Evolutionary conservation across 306 rosid genomes (phyloP), one percentile per base, ranked within the genome.

Genomic region (Fragaria vesca): DNA sequence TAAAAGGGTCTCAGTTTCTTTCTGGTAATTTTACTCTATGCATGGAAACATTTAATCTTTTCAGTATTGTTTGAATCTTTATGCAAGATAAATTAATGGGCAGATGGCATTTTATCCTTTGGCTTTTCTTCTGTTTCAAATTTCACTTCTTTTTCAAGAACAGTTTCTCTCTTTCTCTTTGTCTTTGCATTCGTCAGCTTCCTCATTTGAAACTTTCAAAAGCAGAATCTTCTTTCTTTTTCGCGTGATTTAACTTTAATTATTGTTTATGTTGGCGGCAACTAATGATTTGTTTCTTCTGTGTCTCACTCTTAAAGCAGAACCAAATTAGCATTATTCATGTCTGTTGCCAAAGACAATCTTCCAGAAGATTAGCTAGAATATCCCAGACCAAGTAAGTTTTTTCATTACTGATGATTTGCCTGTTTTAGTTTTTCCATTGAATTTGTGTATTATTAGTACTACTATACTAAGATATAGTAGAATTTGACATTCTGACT

Each of bases 261-360:
- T 78, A 6, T 63, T 48, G 28, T 71, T 70, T 69, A 20, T 36
- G 78, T 82, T 63, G 52, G 77, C 77, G 62, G 82, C 66, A 80
- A 77, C 88, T 90, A 72, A 84, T 86, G 77, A 79, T 79, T 77
- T 85, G 74, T 78, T 80, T 83, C 71, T 80, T 47, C 38, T 61
- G 52, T 69, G 62, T 82, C 84, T 79, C 81, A 50, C 65, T 66
- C 78, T 42, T 28, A 65, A 60, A 72, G 62, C 88, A 73, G 79
- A 82, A 85, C 79, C 83, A 72, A 79, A 46, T 73, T 62, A 71
- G 85, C 78, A 42, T 79, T 67, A 69, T 77, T 84, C 80, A 88
- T 85, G 87, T 84, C 94, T 28, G 13, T 42, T 74, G 47, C 81
- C 79, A 74, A 71, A 80, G 94, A 82, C 90, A 81, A 85, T 70